A percentile compares a stretch with the other conserved stretches of the same genome.
Evolutionary conservation across 306 rosid species (phyloP).

Genomic region (Lupinus albus): DNA sequence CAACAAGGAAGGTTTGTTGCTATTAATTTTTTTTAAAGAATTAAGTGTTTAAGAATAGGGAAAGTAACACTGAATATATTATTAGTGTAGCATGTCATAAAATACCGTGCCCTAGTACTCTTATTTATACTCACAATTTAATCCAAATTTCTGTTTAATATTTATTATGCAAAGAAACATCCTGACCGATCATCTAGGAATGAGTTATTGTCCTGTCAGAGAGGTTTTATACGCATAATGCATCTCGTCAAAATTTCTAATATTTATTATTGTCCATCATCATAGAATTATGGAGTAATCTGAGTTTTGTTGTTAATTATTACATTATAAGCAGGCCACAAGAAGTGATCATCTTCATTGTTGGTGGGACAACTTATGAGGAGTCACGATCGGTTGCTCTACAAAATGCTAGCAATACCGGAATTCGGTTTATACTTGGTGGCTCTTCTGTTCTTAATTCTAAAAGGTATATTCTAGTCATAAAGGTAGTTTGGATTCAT

Average conservation of each 20-base stretch:
- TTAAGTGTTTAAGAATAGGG: not conserved
- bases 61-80: not conserved
- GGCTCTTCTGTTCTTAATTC: conserved; percentile 90
- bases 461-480: conserved; percentile 61
- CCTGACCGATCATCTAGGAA: conserved; percentile 24
- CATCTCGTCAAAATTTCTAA: not conserved
- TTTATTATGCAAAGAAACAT: conserved; percentile 12
- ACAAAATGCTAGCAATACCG: conserved; percentile 77
- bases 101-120: too few species aligned
- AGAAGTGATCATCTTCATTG: conserved; percentile 87
- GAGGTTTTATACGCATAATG: not conserved
- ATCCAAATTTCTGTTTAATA: not conserved
- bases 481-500: conserved; percentile 34
- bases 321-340: conserved; percentile 70
- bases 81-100: too few species aligned
- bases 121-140: not conserved
- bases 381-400: conserved; percentile 85
- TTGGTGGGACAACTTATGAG: conserved; percentile 97
- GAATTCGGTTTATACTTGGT: conserved; percentile 83
- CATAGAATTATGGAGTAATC: conserved; percentile 32
- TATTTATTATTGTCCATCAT: conserved; percentile 10
- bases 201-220: conserved; percentile 1
- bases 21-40: not conserved
- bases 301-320: conserved; percentile 36
- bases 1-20: conserved; percentile 94